Conservation (phyloP, 225 moss, liverwort and hornwort species). For the Physcomitrium patens region DNA sequence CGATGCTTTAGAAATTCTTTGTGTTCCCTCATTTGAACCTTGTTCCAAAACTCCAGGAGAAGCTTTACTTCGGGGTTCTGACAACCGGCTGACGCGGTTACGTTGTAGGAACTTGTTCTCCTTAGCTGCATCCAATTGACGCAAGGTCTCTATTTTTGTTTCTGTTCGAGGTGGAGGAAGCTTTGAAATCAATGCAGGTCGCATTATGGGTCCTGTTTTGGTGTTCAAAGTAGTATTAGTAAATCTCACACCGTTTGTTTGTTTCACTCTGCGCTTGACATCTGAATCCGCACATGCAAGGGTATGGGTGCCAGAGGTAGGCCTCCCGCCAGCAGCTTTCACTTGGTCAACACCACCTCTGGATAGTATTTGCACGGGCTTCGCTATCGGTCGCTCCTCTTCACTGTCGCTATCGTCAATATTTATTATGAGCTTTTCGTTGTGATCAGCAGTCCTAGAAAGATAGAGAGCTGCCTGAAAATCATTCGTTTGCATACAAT, state of each 20-base stretch:
- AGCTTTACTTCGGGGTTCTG: conserved; percentile 27
- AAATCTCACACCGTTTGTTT: conserved; percentile 59
- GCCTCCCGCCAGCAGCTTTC: conserved; percentile 29
- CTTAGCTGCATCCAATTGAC: conserved; percentile 72
- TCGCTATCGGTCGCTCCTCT: conserved; percentile 54
- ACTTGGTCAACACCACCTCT: conserved; percentile 26
- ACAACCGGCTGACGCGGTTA: conserved; percentile 35
- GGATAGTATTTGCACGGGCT: conserved; percentile 25
- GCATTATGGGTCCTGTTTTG: conserved; percentile 31
- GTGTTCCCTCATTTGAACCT: conserved; percentile 14
- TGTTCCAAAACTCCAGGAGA: conserved; percentile 19
- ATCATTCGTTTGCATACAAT: conserved; percentile 56
- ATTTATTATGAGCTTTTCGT: conserved; percentile 69
- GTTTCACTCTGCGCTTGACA: conserved; percentile 59
- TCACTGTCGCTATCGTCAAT: conserved; percentile 91
- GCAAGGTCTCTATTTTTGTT: conserved; percentile 66
- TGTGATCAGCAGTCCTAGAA: conserved; percentile 42
- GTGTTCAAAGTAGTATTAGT: conserved; percentile 45
- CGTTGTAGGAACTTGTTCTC: conserved; percentile 58
- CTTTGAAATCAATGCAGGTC: conserved; percentile 34
- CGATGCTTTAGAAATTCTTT: conserved; percentile 22
- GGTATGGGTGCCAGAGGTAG: conserved; percentile 42
- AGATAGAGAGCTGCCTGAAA: conserved; percentile 79
- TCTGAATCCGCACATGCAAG: conserved; percentile 47
- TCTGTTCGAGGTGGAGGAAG: conserved; percentile 35